Conservation (phyloP, 441 rosid genomes). For the Adansonia madagascariensis region DNA sequence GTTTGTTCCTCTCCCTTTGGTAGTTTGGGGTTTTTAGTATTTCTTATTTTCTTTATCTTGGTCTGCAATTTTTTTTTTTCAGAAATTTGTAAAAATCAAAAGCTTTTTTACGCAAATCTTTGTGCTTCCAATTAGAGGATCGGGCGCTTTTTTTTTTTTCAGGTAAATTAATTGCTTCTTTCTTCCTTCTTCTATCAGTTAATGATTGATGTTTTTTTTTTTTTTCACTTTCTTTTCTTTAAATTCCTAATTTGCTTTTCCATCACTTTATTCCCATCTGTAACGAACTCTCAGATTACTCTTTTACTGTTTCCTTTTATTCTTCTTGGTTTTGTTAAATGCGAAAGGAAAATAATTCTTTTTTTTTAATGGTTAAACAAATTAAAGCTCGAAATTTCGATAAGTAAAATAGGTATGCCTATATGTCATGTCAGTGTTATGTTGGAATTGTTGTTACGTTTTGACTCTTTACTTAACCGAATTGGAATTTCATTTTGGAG, state of each 20-base stretch:
- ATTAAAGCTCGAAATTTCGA: neutral
- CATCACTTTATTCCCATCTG: neutral
- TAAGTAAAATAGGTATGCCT: neutral
- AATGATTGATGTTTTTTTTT: neutral
- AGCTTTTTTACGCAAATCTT: too few species aligned
- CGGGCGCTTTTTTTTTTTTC: neutral
- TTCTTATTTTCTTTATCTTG: neutral
- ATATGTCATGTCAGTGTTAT: neutral
- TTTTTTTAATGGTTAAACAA: neutral
- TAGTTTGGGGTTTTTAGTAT: neutral
- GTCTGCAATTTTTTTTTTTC: neutral
- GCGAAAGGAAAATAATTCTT: too few species aligned
- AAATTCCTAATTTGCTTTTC: neutral
- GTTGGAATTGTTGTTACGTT: neutral
- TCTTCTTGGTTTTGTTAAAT: too few species aligned
- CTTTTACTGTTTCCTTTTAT: neutral
- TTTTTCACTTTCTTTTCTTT: neutral
- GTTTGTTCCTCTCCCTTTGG: neutral
- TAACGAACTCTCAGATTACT: neutral
- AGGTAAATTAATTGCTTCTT: neutral
- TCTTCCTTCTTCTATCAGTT: neutral
- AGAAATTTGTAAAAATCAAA: neutral
- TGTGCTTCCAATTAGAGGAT: too few species aligned
- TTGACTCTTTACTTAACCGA: neutral
- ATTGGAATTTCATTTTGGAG: neutral